phyloP scores from a whole-genome alignment of 2,329 filamentous ascomycete species.

The Microsporum canis region DNA sequence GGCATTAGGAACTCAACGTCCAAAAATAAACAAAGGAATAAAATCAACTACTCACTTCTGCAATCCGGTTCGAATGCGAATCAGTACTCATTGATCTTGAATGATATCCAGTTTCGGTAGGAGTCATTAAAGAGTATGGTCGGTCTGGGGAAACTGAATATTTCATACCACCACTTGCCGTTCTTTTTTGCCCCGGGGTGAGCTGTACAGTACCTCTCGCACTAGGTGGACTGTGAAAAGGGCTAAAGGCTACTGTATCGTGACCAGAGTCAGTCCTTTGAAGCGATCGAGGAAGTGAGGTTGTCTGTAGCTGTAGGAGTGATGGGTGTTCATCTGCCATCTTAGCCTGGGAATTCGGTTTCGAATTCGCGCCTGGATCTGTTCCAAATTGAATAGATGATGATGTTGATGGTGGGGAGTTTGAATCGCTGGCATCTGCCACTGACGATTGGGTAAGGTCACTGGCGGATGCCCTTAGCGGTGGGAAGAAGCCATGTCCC shows the following conservation, averaged over 20 bases:
- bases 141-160: conserved; percentile 20
- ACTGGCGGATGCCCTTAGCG: conserved; percentile 11
- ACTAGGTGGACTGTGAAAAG: conserved; percentile 12
- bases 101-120: conserved; percentile 40
- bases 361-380: conserved; percentile 3
- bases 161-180: conserved; percentile 64
- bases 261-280: not conserved
- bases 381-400: conserved; percentile 9
- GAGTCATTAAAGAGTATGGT: conserved; percentile 20
- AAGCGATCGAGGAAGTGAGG: not conserved
- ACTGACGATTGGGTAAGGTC: conserved; percentile 13
- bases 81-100: conserved; percentile 62
- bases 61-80: conserved; percentile 57
- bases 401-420: conserved; percentile 12
- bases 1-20: not conserved
- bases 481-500: not conserved
- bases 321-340: not conserved
- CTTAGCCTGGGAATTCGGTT: not conserved
- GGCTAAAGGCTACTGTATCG: conserved; percentile 11
- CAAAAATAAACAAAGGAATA: conserved; percentile 15
- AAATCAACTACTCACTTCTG: conserved; percentile 51
- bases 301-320: not conserved
- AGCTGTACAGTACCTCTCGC: conserved; percentile 6
- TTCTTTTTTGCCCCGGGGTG: conserved; percentile 54
- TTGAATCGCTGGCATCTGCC: conserved; percentile 9